Evolutionary conservation across 495 filamentous ascomycete genomes (phyloP), one percentile per base, ranked within the genome.

Genomic region (Pseudotulostoma volvatum): DNA sequence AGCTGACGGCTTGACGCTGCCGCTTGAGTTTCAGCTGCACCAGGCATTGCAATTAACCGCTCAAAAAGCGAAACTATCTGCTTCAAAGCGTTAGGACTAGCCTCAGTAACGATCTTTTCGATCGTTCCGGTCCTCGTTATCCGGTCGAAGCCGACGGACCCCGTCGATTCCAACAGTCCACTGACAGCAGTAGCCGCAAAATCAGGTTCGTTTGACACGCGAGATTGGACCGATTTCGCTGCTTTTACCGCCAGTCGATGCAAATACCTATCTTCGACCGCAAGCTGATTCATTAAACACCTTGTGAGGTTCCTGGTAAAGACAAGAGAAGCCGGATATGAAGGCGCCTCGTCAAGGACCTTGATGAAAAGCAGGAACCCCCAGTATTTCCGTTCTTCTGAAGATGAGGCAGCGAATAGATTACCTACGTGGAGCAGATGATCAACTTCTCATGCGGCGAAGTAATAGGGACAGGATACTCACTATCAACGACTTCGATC

Each of bases 91-190:
- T 64, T 52, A 15, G 66, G 54, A 44, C 77, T 73, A 1, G 77
- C 73, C 36, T 68, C 60, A 31, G 71, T 61, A 2, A 94, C 56
- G 2, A 94, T 63, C 44, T 71, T 77, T 44, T 87, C 82, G 0
- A 94, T 59, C 0, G 83, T 93, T 61, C 93, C 94, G 1, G 81
- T 84, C 53, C 81, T 93, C 4, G 86, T 93, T 14, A 77, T 60
- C 20, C 80, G 73, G 53, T 96, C 92, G 51, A 96, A 92, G 53
- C 78, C 82, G 36, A 84, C 68, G 0, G 69, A 64, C 2, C 83
- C 85, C 28, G 75, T 54, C 31, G 76, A 72, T 31, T 71, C 68
- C 36, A 88, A 68, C 7, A 97, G 58, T 13, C 71, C 68, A 1
- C 63, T 61, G 15, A 94, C 53, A 3, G 87, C 60, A 3, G 63